A percentile compares a stretch with the other conserved stretches of the same genome.
Conservation (phyloP, 306 rosid genomes). For the Prunus dulcis region DNA sequence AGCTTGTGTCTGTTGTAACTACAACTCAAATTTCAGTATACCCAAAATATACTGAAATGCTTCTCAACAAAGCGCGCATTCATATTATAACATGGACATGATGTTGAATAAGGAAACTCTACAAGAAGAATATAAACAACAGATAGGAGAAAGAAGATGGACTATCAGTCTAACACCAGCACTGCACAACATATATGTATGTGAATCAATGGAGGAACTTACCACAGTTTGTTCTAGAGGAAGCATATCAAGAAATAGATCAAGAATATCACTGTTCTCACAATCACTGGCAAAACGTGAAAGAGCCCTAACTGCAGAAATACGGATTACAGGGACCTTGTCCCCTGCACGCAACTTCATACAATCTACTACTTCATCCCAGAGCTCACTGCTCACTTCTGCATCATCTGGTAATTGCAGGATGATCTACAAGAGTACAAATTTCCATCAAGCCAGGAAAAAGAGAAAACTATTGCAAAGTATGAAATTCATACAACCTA, state of each 20-base stretch:
- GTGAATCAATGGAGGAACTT: constrained; percentile 30
- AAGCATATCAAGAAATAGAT: constrained; percentile 67
- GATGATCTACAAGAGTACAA: constrained; percentile 57
- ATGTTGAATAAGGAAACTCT: background rate
- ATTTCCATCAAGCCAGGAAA: constrained; percentile 1
- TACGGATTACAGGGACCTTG: constrained; percentile 71
- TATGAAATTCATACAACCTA: background rate
- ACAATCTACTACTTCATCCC: constrained; percentile 88
- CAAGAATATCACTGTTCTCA: constrained; percentile 74
- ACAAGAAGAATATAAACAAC: background rate
- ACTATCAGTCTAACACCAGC: background rate
- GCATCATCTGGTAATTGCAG: constrained; percentile 91
- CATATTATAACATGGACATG: background rate
- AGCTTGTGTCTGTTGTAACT: background rate
- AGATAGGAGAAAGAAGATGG: background rate
- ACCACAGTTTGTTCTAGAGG: constrained; percentile 75
- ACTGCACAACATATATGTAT: constrained; percentile 1
- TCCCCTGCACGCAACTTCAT: constrained; percentile 73
- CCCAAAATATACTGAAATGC: background rate
- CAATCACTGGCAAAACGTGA: constrained; percentile 86
- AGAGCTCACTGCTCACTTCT: constrained; percentile 75
- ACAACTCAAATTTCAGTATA: background rate
- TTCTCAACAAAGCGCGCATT: background rate
- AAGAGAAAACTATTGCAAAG: background rate
- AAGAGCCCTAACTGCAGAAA: constrained; percentile 87